Conservation (phyloP, 768 basidiomycete species). For the Leccinum imitatum region DNA sequence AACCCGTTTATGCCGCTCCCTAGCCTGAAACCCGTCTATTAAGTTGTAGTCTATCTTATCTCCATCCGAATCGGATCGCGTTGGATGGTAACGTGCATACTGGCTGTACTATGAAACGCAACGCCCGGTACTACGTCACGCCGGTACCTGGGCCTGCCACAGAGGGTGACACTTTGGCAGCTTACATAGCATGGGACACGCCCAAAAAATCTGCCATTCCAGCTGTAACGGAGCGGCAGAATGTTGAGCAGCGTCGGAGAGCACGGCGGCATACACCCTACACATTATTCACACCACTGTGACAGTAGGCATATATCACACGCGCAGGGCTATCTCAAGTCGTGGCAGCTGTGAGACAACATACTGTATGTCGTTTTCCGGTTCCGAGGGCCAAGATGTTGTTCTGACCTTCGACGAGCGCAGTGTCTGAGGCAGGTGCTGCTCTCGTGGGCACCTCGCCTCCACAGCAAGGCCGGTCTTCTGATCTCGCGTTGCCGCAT, state of each 20-base stretch:
- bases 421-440: slow-evolving; percentile 11
- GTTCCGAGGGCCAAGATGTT: slow-evolving; percentile 22
- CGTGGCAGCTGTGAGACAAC: slow-evolving; percentile 5
- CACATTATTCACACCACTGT: slow-evolving; percentile 5
- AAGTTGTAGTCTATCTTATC: slow-evolving; percentile 8
- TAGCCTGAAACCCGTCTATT: slow-evolving; percentile 13
- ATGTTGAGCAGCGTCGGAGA: not conserved
- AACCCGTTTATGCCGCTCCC: not conserved
- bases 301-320: slow-evolving; percentile 8
- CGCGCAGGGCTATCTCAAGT: slow-evolving; percentile 8
- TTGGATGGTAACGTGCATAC: not conserved
- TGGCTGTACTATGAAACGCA: not conserved
- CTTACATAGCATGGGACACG: not conserved
- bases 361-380: slow-evolving; percentile 11
- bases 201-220: not conserved
- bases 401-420: slow-evolving; percentile 13
- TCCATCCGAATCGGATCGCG: slow-evolving; percentile 1
- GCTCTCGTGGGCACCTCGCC: slow-evolving; percentile 16
- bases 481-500: slow-evolving; percentile 2
- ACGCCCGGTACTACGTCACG: not conserved
- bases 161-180: slow-evolving; percentile 6
- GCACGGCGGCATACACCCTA: not conserved
- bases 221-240: slow-evolving; percentile 1
- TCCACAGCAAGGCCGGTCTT: slow-evolving; percentile 22
- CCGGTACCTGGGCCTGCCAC: slow-evolving; percentile 3